Conservation (phyloP, 345 rosid genomes). For the Linum usitatissimum region DNA sequence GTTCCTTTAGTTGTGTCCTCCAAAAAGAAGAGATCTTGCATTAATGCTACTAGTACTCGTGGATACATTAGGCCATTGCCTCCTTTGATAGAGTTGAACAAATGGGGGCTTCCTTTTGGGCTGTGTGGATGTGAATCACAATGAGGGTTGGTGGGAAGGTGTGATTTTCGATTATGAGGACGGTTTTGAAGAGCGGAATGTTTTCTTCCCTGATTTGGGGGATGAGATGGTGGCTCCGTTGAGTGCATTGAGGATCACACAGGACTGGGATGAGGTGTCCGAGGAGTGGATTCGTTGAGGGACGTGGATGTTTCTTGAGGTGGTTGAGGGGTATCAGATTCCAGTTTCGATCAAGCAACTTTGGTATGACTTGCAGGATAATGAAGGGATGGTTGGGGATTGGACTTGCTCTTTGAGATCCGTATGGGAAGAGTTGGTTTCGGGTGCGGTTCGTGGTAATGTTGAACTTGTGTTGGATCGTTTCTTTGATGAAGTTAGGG, state of each 20-base stretch:
- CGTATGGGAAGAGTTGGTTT: neutral
- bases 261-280: slow-evolving; percentile 27
- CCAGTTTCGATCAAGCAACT: neutral
- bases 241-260: slow-evolving; percentile 20
- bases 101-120: slow-evolving; percentile 19
- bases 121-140: slow-evolving; percentile 30
- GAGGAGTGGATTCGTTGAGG: neutral
- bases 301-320: neutral
- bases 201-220: slow-evolving; percentile 37
- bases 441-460: neutral
- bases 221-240: slow-evolving; percentile 20
- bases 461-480: neutral
- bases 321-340: neutral
- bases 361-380: neutral
- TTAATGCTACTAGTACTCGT: neutral
- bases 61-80: neutral
- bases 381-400: neutral
- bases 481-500: neutral
- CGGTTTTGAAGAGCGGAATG: slow-evolving; percentile 25
- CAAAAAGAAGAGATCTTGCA: neutral
- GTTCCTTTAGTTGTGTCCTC: neutral
- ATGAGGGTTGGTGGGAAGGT: slow-evolving; percentile 51
- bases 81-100: neutral
- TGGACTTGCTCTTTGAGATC: neutral
- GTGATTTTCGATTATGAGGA: slow-evolving; percentile 27